phyloP scores from a whole-genome alignment of 371 early-diverging fungal species.

The Mucor lusitanicus region DNA sequence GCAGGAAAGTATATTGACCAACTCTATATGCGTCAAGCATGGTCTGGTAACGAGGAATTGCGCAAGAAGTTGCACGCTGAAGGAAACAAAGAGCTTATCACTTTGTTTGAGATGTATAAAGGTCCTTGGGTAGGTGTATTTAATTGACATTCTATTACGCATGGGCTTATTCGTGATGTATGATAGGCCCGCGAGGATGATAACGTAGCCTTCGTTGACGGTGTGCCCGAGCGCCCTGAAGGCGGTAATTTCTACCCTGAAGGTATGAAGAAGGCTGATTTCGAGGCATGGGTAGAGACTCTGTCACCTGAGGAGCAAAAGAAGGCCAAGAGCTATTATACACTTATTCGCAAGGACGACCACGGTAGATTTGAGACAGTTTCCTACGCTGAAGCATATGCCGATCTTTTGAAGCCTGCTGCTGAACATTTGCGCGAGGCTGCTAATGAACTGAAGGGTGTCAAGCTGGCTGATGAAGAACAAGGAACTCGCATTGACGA shows the following conservation, averaged over 20 bases:
- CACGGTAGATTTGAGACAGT: conserved; percentile 41
- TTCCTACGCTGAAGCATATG: conserved; percentile 66
- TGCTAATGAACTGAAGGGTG: conserved; percentile 54
- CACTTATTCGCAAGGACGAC: conserved; percentile 53
- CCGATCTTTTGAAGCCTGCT: conserved; percentile 64
- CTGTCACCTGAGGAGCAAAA: conserved; percentile 49
- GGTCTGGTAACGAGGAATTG: conserved; percentile 69
- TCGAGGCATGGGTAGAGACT: conserved; percentile 57
- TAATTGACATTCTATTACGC: not conserved
- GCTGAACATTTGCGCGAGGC: conserved; percentile 62
- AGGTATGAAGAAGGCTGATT: conserved; percentile 74
- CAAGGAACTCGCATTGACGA: conserved; percentile 50
- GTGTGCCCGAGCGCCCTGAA: conserved; percentile 63
- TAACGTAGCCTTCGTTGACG: conserved; percentile 61
- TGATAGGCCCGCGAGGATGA: conserved; percentile 42
- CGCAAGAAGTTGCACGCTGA: conserved; percentile 48
- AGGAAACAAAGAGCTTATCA: conserved; percentile 40
- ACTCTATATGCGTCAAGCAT: conserved; percentile 72
- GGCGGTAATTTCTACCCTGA: conserved; percentile 80
- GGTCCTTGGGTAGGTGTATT: conserved; percentile 69
- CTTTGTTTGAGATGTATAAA: conserved; percentile 68
- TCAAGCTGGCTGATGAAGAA: conserved; percentile 7
- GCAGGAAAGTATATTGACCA: conserved; percentile 65
- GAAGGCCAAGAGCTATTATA: conserved; percentile 73
- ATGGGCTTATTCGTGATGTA: not conserved